Evolutionary conservation across 352 stramenopile species (phyloP).

Genomic region (Albugo laibachii): DNA sequence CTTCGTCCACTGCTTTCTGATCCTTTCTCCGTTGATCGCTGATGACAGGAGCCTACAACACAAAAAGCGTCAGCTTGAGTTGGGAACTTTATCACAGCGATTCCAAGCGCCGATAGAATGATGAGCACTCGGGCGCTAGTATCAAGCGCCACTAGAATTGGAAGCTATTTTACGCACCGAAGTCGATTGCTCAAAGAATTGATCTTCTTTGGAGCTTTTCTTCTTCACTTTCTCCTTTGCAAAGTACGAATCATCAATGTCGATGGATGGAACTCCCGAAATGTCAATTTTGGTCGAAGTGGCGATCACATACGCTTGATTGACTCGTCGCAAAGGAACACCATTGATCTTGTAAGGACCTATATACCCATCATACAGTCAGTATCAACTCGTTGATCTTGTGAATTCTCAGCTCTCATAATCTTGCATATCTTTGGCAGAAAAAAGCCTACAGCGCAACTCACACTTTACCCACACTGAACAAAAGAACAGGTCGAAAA

Average conservation of each 20-base stretch:
- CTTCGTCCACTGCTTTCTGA: slow-evolving; percentile 89
- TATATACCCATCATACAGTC: slow-evolving; percentile 5
- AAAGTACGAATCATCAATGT: slow-evolving; percentile 91
- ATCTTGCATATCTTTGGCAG: slow-evolving; percentile 48
- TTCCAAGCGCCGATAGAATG: slow-evolving; percentile 30
- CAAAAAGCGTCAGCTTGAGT: not conserved
- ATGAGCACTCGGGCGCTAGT: not conserved
- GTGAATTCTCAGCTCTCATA: slow-evolving; percentile 79
- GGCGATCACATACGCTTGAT: slow-evolving; percentile 97
- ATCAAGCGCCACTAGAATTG: too few relatives aligned
- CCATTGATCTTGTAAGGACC: slow-evolving; percentile 97
- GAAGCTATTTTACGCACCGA: not conserved
- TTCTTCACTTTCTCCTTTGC: slow-evolving; percentile 39
- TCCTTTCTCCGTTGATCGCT: slow-evolving; percentile 89
- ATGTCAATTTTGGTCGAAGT: slow-evolving; percentile 96
- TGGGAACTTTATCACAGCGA: slow-evolving; percentile 27
- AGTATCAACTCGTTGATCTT: not conserved
- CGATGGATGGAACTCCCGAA: slow-evolving; percentile 70
- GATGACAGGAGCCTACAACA: slow-evolving; percentile 36
- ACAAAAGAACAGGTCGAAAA: too few relatives aligned
- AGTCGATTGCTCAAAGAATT: not conserved
- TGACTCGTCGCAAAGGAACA: slow-evolving; percentile 91
- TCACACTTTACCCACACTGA: too few relatives aligned
- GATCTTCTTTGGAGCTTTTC: slow-evolving; percentile 77
- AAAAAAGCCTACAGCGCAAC: slow-evolving; percentile 1